phyloP scores from a whole-genome alignment of 1,139 yeast species.

The Hemisphaericaspora lyxosophila region DNA sequence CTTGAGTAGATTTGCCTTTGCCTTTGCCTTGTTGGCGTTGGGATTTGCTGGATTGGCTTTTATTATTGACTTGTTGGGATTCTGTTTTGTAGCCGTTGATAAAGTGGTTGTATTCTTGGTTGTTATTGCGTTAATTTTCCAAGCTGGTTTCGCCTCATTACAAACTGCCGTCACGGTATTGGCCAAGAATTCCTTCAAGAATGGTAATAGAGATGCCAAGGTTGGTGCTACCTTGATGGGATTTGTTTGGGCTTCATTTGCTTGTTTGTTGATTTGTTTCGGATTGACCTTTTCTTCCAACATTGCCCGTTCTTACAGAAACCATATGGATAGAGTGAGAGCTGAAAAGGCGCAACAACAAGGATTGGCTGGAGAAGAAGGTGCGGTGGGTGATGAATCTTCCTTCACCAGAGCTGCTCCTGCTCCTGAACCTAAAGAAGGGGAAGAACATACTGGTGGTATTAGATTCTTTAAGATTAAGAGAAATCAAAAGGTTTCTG shows the following conservation, averaged over 20 bases:
- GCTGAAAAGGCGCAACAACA: too few species aligned
- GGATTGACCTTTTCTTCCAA: conserved; percentile 56
- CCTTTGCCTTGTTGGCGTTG: conserved; percentile 61
- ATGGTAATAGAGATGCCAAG: conserved; percentile 40
- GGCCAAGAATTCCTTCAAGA: conserved; percentile 63
- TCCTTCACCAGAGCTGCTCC: conserved; percentile 45
- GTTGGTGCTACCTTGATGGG: conserved; percentile 62
- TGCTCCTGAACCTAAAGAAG: conserved; percentile 27
- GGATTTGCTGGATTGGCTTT: conserved; percentile 51
- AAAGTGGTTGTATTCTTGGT: conserved; percentile 55
- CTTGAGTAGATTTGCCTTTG: conserved; percentile 69
- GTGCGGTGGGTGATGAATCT: conserved; percentile 37
- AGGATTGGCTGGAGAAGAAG: conserved; percentile 20
- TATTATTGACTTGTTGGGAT: conserved; percentile 41
- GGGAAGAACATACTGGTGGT: conserved; percentile 52
- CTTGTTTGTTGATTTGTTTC: conserved; percentile 50
- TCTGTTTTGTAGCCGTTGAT: conserved; percentile 49
- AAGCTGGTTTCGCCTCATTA: conserved; percentile 59
- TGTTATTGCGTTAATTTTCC: conserved; percentile 52
- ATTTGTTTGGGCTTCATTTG: conserved; percentile 69
- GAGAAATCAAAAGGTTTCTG: conserved; percentile 60
- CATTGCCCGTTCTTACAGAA: conserved; percentile 46
- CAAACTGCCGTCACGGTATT: conserved; percentile 68
- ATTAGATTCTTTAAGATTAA: conserved; percentile 77
- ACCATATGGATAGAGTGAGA: conserved; percentile 41